These are phyloP conservation scores for Saprolegnia parasitica DNA, from an alignment of 352 stramenopile species.

Conservation along the genomic window DNA sequence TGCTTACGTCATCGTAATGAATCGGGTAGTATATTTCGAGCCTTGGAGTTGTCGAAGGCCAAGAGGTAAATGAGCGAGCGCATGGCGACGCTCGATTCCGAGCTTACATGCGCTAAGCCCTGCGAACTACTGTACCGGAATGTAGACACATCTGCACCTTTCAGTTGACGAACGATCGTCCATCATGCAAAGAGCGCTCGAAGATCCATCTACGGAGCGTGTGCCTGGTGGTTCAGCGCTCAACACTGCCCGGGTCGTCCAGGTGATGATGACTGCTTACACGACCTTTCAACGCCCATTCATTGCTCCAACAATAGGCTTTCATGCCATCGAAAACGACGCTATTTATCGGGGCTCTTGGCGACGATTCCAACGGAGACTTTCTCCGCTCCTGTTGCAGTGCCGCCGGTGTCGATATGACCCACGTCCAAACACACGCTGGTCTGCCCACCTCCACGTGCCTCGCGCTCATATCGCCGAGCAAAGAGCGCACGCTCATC, in stretches of 20 bases:
- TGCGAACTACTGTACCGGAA: neutral
- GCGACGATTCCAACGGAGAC: constrained; percentile 8
- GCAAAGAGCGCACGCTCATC: constrained; percentile 19
- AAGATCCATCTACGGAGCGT: neutral
- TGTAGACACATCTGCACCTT: constrained; percentile 21
- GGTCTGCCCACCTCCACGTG: constrained; percentile 11
- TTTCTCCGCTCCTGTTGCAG: neutral
- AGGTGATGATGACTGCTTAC: neutral
- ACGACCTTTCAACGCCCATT: neutral
- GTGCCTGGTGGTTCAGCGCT: constrained; percentile 19
- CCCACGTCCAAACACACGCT: neutral
- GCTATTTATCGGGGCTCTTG: constrained; percentile 25
- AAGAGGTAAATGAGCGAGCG: constrained; percentile 1
- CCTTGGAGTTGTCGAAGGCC: constrained; percentile 9
- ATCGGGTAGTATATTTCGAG: constrained; percentile 11
- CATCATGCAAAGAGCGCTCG: neutral
- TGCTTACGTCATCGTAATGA: neutral
- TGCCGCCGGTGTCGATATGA: constrained; percentile 21
- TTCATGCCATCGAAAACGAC: constrained; percentile 3
- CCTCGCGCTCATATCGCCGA: constrained; percentile 14
- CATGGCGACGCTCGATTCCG: too few relatives aligned
- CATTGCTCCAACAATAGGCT: constrained; percentile 8
- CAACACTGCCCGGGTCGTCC: constrained; percentile 20
- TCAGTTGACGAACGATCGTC: neutral
- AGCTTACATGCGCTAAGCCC: too few relatives aligned